Base-by-base conservation (phyloP, 2,329 filamentous ascomycete species). In the Magnaporthiopsis incrustans region DNA sequence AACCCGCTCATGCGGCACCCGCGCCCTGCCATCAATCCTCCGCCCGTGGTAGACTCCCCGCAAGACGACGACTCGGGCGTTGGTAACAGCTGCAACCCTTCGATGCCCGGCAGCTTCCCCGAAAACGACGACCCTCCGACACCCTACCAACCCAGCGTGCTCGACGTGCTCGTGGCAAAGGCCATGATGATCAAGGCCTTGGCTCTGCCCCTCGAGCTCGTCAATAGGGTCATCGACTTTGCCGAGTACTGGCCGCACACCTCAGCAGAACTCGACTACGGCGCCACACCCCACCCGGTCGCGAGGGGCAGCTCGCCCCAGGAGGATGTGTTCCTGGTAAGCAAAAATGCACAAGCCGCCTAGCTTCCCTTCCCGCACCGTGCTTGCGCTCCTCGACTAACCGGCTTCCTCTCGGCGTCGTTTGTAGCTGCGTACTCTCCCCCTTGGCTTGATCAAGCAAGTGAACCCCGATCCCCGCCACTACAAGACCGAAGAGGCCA, bases 221-320 rank as follows among this genome's bases (percentile, higher is more conserved):
- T 85, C 53, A 81, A 87, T 68, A 71, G 73, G 59, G 79, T 89
- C 59, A 72, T 88, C 63, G 85, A 89, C 69, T 71, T 76, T 33
- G 86, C 85, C 64, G 85, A 87, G 72, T 88, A 88, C 72, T 89
- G 86, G 85, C 81, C 80, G 18, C 81, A 81, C 67, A 79, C 80
- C 0, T 73, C 74, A 1, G 70, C 74, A 12, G 72, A 72, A 15
- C 66, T 74, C 59, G 70, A 74, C 61, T 75, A 69, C 64, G 65
- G 67, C 7, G 62, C 67, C 14, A 64, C 64, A 14, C 27, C 18
- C 30, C 61, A 6, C 8, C 64, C 61, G 0, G 44, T 59, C 2
- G 57, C 58, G 0, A 61, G 70, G 6, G 67, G 67, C 15, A 44
- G 60, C 4, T 27, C 50, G 7, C 59, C 18, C 0, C 26, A 61